A percentile compares a stretch with the other conserved stretches of the same genome.
Evolutionary conservation across 2,329 filamentous ascomycete species (phyloP).

Genomic region (Helminthosporium solani): DNA sequence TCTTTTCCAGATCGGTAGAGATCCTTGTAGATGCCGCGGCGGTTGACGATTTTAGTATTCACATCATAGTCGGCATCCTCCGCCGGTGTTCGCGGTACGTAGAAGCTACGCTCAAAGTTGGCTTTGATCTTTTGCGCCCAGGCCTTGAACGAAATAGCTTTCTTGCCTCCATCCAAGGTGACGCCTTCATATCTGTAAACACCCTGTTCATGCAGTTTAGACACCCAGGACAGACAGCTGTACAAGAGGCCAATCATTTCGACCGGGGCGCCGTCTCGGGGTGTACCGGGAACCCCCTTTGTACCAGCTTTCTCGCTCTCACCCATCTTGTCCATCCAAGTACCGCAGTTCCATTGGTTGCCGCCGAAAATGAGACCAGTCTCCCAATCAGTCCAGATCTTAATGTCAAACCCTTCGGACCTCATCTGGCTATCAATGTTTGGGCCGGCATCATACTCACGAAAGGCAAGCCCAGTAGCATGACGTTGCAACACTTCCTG

Average conservation of each 20-base stretch:
- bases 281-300: slow-evolving; percentile 94
- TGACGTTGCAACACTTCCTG: slow-evolving; percentile 93
- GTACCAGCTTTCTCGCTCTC: slow-evolving; percentile 87
- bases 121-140: slow-evolving; percentile 80
- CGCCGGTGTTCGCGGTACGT: slow-evolving; percentile 67
- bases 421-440: slow-evolving; percentile 91
- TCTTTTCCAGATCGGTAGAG: slow-evolving; percentile 91
- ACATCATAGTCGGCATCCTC: slow-evolving; percentile 80
- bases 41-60: slow-evolving; percentile 76
- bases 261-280: slow-evolving; percentile 89
- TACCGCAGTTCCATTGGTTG: slow-evolving; percentile 92
- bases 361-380: slow-evolving; percentile 92
- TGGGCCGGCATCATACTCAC: slow-evolving; percentile 90
- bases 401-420: slow-evolving; percentile 85
- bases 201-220: slow-evolving; percentile 64
- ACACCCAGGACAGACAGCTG: slow-evolving; percentile 82
- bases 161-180: slow-evolving; percentile 59
- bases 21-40: slow-evolving; percentile 97
- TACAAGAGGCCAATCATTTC: slow-evolving; percentile 94
- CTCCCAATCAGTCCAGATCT: slow-evolving; percentile 86
- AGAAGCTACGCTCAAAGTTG: slow-evolving; percentile 93
- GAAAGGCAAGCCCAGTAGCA: slow-evolving; percentile 84
- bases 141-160: slow-evolving; percentile 66
- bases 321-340: slow-evolving; percentile 99
- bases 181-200: slow-evolving; percentile 74